phyloP scores from a whole-genome alignment of 768 basidiomycete species.

The Mycena indigotica region DNA sequence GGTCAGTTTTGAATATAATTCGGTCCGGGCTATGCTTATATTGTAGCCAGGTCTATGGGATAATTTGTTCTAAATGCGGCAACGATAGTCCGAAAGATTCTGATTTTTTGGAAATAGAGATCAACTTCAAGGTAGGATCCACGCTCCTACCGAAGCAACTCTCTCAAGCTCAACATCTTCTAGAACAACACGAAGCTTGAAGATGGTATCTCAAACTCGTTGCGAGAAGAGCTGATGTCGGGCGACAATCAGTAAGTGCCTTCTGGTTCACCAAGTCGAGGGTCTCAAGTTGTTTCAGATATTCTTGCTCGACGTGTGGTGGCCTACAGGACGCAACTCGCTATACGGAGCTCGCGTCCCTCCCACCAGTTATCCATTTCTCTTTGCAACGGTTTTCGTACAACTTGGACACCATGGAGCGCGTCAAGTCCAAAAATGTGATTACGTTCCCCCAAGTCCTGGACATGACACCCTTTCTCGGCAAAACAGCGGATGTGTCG shows the following conservation, averaged over 20 bases:
- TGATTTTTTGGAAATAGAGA: constrained; percentile 87
- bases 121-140: constrained; percentile 71
- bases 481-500: constrained; percentile 25
- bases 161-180: not conserved
- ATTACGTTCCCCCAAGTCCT: constrained; percentile 77
- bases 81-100: constrained; percentile 66
- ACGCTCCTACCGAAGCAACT: not conserved
- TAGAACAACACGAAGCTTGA: constrained; percentile 76
- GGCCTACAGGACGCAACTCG: constrained; percentile 78
- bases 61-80: constrained; percentile 71
- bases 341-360: constrained; percentile 63
- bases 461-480: constrained; percentile 72
- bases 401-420: constrained; percentile 72
- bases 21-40: no score
- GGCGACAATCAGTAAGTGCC: constrained; percentile 82
- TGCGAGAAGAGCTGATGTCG: constrained; percentile 71
- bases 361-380: constrained; percentile 91
- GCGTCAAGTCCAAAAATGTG: constrained; percentile 84
- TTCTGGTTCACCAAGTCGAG: not conserved
- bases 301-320: constrained; percentile 77
- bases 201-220: constrained; percentile 64
- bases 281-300: constrained; percentile 47
- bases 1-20: no score
- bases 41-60: constrained; percentile 82
- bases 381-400: constrained; percentile 93